These are phyloP conservation scores for Dioscorea cayenensis DNA, from an alignment of 116 monocot species.

Conservation along the genomic window DNA sequence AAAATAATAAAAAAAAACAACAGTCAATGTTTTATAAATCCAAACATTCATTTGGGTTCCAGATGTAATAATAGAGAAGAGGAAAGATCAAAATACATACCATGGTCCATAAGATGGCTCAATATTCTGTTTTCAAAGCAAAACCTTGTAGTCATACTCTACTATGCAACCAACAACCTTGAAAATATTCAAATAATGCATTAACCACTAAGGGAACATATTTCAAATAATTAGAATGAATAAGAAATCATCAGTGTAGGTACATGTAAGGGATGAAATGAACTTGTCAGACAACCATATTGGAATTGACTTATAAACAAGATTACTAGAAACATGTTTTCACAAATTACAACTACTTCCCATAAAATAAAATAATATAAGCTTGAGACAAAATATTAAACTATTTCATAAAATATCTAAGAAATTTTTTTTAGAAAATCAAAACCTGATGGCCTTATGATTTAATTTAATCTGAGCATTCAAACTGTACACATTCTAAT, in stretches of 20 bases:
- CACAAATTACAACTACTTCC: too few relatives aligned
- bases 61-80: not conserved
- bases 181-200: not conserved
- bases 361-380: too few relatives aligned
- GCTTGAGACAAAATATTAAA: too few relatives aligned
- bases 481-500: too few relatives aligned
- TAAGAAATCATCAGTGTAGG: not conserved
- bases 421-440: too few relatives aligned
- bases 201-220: not conserved
- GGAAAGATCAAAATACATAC: constrained; percentile 16
- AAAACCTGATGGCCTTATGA: too few relatives aligned
- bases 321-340: too few relatives aligned
- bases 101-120: constrained; percentile 90
- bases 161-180: constrained; percentile 99
- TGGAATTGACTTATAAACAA: too few relatives aligned
- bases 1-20: not conserved
- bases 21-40: not conserved
- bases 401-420: too few relatives aligned
- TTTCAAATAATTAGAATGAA: not conserved
- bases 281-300: too few relatives aligned
- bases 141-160: constrained; percentile 75
- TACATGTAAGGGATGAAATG: too few relatives aligned
- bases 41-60: not conserved
- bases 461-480: too few relatives aligned
- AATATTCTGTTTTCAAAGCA: constrained; percentile 90